A percentile compares a stretch with the other conserved stretches of the same genome.
Conservation (phyloP, 228 moss, liverwort and hornwort species). For the Sphagnum magellanicum region DNA sequence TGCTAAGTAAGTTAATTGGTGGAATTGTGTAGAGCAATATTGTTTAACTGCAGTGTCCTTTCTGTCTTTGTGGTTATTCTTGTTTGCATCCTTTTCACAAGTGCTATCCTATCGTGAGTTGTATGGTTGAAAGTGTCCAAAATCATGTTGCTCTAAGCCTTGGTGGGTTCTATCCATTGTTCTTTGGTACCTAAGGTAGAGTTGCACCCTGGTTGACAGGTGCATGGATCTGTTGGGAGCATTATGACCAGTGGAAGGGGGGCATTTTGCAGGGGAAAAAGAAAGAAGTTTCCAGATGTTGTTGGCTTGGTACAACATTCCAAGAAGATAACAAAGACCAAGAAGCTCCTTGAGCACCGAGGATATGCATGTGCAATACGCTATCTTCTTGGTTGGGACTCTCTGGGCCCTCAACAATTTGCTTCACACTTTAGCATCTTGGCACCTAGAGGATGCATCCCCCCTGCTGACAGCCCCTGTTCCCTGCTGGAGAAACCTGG, state of each 20-base stretch:
- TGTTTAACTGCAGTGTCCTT: too few relatives aligned
- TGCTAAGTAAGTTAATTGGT: neutral
- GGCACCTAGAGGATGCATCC: neutral
- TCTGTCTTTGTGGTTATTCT: too few relatives aligned
- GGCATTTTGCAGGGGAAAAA: slow-evolving; percentile 6
- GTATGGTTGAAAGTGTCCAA: too few relatives aligned
- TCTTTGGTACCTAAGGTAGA: too few relatives aligned
- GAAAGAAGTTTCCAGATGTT: slow-evolving; percentile 12
- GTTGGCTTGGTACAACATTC: slow-evolving; percentile 15
- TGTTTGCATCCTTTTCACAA: too few relatives aligned
- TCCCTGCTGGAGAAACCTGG: neutral
- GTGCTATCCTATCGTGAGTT: too few relatives aligned
- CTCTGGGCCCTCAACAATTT: neutral
- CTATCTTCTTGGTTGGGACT: slow-evolving; percentile 14
- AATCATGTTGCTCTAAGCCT: too few relatives aligned
- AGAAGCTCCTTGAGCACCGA: slow-evolving; percentile 9
- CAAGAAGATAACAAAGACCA: slow-evolving; percentile 6
- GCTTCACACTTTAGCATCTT: neutral
- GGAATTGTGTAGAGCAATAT: too few relatives aligned
- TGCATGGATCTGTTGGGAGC: too few relatives aligned
- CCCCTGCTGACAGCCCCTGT: neutral
- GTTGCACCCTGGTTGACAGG: too few relatives aligned
- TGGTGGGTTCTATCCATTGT: too few relatives aligned
- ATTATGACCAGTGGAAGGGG: neutral
- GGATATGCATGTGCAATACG: slow-evolving; percentile 13